Conservation (phyloP, 352 stramenopile species). For the Peronospora destructor region DNA sequence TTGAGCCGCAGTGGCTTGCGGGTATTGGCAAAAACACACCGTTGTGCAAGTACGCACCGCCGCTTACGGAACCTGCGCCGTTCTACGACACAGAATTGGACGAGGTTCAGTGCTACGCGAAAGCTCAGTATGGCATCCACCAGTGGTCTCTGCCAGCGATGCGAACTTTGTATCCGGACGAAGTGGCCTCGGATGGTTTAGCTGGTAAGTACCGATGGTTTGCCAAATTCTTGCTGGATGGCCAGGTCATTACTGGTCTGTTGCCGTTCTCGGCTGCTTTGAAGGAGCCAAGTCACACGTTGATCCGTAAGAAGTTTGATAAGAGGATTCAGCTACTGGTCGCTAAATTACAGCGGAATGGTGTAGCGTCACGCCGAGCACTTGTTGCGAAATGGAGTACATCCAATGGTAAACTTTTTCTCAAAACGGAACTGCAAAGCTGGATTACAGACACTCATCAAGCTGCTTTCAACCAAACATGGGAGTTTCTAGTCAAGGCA, state of each 20-base stretch:
- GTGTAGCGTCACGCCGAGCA: conserved; percentile 35
- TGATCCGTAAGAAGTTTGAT: conserved; percentile 84
- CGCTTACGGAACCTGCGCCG: conserved; percentile 51
- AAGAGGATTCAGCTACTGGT: conserved; percentile 81
- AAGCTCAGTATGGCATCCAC: conserved; percentile 65
- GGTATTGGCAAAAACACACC: conserved; percentile 68
- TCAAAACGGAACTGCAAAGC: conserved; percentile 42
- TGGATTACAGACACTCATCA: conserved; percentile 61
- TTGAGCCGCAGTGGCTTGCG: conserved; percentile 96
- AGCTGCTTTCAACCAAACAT: conserved; percentile 39
- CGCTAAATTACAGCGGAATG: conserved; percentile 41
- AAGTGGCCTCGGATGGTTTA: conserved; percentile 27
- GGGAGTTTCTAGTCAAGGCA: conserved; percentile 29
- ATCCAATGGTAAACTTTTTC: conserved; percentile 32
- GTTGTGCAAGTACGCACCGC: conserved; percentile 59
- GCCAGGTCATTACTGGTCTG: conserved; percentile 48
- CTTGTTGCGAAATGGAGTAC: conserved; percentile 41
- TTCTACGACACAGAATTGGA: conserved; percentile 54
- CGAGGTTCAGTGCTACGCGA: conserved; percentile 72
- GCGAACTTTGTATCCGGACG: conserved; percentile 46
- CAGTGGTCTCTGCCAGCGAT: conserved; percentile 59
- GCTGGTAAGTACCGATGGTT: conserved; percentile 71
- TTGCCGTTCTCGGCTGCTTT: conserved; percentile 78
- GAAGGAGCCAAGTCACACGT: conserved; percentile 90
- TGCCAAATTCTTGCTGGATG: conserved; percentile 76